Conservation (phyloP, 441 rosid genomes). For the Euphorbia schlechtendalii region DNA sequence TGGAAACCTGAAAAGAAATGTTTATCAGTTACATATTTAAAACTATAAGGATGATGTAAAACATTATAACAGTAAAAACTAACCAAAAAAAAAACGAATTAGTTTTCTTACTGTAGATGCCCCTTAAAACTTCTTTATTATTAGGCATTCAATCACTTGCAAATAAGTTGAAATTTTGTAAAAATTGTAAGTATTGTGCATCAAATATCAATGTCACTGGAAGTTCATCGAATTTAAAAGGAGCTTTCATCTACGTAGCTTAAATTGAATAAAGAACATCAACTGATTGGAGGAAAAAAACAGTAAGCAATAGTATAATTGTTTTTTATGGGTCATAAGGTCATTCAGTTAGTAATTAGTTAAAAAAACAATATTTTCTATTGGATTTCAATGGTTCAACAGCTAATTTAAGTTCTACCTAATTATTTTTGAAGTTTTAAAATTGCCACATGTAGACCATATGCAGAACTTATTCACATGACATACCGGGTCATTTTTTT, state of each 20-base stretch:
- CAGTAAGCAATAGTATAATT: neutral
- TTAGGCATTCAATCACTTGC: neutral
- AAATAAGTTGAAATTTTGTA: neutral
- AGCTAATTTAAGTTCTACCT: neutral
- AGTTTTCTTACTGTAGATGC: neutral
- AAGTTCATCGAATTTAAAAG: neutral
- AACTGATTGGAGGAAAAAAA: neutral
- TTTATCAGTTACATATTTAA: neutral
- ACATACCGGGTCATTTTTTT: neutral
- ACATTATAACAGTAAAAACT: neutral
- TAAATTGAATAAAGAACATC: neutral
- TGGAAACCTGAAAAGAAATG: conserved; percentile 58
- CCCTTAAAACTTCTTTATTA: neutral
- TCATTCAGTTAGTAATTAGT: neutral
- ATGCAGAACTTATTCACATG: neutral
- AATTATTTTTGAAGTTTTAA: neutral
- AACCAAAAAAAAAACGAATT: neutral
- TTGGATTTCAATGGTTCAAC: neutral
- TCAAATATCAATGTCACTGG: neutral
- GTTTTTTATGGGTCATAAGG: neutral
- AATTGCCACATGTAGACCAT: neutral
- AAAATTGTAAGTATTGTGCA: neutral
- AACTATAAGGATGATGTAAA: neutral
- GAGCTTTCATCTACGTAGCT: neutral
- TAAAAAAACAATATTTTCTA: neutral